phyloP scores from a whole-genome alignment of 2,329 filamentous ascomycete species.

The Aspergillus pseudotamarii region DNA sequence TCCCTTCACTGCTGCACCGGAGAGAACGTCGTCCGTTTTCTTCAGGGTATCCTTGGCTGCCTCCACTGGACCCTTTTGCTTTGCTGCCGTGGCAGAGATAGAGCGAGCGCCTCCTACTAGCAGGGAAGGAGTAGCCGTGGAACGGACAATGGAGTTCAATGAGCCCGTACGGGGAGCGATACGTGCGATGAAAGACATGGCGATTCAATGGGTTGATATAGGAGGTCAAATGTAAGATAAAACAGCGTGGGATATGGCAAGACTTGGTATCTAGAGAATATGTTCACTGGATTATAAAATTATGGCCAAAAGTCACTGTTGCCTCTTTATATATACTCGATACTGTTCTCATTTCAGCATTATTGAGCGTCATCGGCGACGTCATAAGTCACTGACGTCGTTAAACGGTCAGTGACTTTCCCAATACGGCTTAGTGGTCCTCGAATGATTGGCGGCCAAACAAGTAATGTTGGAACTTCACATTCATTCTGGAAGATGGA shows the following conservation, averaged over 20 bases:
- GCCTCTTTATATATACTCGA: constrained; percentile 5
- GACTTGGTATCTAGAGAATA: background rate
- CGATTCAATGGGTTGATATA: background rate
- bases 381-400: constrained; percentile 28
- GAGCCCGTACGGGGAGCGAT: constrained; percentile 30
- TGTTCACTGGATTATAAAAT: too few species aligned
- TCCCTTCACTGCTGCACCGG: constrained; percentile 60
- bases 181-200: constrained; percentile 42
- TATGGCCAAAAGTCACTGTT: too few species aligned
- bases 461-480: background rate
- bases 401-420: constrained; percentile 23
- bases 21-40: constrained; percentile 58
- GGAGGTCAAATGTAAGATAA: background rate
- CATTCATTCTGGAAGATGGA: too few species aligned
- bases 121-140: constrained; percentile 16
- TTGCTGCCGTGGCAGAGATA: constrained; percentile 57
- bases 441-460: background rate
- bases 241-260: background rate
- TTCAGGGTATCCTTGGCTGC: constrained; percentile 61
- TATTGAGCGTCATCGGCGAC: constrained; percentile 10
- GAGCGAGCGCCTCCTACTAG: constrained; percentile 24
- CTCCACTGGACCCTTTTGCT: constrained; percentile 57
- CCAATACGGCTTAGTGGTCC: constrained; percentile 11
- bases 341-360: background rate
- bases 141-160: background rate